These are phyloP conservation scores for Seminavis robusta DNA, from an alignment of 108 stramenopile genomes.

Conservation along the genomic window DNA sequence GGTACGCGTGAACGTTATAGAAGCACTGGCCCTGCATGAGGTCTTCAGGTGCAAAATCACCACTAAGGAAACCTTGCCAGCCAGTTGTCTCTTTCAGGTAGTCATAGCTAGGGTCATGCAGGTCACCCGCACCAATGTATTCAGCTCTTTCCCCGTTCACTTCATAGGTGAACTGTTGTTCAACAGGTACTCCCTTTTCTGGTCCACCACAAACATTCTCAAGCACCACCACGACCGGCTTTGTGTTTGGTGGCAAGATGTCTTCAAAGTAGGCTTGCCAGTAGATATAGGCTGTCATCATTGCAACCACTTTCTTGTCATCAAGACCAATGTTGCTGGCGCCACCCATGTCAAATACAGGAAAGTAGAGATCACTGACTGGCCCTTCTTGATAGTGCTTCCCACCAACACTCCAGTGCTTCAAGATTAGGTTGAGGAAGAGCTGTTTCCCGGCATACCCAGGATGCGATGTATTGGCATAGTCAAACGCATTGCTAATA, in stretches of 20 bases:
- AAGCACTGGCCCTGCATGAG: no score
- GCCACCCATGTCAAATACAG: constrained; percentile 31
- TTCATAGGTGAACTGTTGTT: constrained; percentile 34
- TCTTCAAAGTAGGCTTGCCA: constrained; percentile 31
- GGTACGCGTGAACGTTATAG: no score
- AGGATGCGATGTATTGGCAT: constrained; percentile 33
- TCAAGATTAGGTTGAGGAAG: constrained; percentile 20
- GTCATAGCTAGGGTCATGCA: constrained; percentile 10
- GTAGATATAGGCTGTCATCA: constrained; percentile 27
- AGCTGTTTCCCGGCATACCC: constrained; percentile 3
- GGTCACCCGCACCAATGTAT: constrained; percentile 9
- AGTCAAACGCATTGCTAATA: background rate
- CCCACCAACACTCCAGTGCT: constrained; percentile 28
- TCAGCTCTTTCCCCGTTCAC: constrained; percentile 32
- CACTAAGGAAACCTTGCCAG: no score
- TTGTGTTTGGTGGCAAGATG: constrained; percentile 36
- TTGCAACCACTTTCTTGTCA: constrained; percentile 12
- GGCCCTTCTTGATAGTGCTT: constrained; percentile 12
- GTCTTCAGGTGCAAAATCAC: no score
- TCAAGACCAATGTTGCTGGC: background rate
- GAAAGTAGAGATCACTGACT: constrained; percentile 29
- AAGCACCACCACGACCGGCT: constrained; percentile 39
- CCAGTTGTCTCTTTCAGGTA: background rate
- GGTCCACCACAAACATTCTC: constrained; percentile 23
- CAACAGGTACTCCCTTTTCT: no score